Evolutionary conservation across 2,329 filamentous ascomycete genomes (phyloP).

Genomic region (Fulvia fulva): DNA sequence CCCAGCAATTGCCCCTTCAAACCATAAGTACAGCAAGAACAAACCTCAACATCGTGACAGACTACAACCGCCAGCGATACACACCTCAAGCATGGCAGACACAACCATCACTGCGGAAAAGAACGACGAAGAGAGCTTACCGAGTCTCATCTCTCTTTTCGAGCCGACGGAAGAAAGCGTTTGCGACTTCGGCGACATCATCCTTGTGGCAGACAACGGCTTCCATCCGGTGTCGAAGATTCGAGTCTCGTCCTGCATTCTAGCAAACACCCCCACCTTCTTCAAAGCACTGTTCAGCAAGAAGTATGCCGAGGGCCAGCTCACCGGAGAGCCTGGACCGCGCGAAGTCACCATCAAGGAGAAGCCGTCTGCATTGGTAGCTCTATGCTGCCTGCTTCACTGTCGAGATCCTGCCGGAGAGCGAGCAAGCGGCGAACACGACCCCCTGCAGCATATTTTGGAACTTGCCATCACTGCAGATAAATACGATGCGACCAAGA

Average conservation of each 20-base stretch:
- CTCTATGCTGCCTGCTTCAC: slow-evolving; percentile 13
- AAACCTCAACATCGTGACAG: no score
- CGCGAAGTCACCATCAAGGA: slow-evolving; percentile 14
- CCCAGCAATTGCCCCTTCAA: no score
- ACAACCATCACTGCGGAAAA: neutral
- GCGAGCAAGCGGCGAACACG: neutral
- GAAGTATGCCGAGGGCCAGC: slow-evolving; percentile 13
- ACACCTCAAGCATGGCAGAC: neutral
- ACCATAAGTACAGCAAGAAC: no score
- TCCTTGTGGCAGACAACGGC: slow-evolving; percentile 15
- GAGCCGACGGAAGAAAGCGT: slow-evolving; percentile 5
- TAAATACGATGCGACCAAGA: slow-evolving; percentile 15
- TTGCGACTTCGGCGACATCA: slow-evolving; percentile 21
- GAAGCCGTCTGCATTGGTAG: slow-evolving; percentile 3
- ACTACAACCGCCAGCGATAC: no score
- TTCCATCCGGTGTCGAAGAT: slow-evolving; percentile 13
- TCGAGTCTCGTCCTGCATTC: slow-evolving; percentile 18
- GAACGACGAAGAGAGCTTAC: neutral
- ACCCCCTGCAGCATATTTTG: neutral
- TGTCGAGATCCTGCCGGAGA: neutral
- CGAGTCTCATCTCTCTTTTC: slow-evolving; percentile 9
- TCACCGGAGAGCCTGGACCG: neutral
- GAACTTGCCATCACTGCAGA: slow-evolving; percentile 15
- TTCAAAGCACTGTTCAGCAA: slow-evolving; percentile 18
- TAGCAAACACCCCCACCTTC: slow-evolving; percentile 13